Percentiles rank a stretch among this genome's conserved stretches.
Conservation (phyloP, 352 stramenopile genomes). For the Chrysophaeum taylorii region DNA sequence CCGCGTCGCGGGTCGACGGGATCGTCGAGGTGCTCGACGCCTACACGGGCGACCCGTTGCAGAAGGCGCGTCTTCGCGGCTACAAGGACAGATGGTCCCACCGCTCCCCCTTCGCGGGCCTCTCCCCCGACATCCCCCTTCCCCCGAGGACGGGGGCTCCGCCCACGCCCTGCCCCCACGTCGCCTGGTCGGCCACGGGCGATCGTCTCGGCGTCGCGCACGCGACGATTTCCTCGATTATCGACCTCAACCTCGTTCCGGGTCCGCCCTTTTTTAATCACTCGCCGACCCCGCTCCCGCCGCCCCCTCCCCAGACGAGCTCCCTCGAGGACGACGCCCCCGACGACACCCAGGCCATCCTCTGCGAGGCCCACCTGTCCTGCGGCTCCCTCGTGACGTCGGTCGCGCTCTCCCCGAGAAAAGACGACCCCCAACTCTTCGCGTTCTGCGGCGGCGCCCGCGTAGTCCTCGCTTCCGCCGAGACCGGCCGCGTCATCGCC, state of each 20-base stretch:
- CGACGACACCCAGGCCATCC: not conserved
- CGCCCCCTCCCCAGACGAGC: not conserved
- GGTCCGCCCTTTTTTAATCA: not conserved
- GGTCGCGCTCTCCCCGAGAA: not conserved
- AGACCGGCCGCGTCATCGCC: not conserved
- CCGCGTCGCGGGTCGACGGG: not conserved
- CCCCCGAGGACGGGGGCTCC: not conserved
- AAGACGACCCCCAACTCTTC: not conserved
- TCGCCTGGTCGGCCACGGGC: not conserved
- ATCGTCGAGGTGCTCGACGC: conserved; percentile 4
- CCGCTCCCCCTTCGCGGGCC: not conserved
- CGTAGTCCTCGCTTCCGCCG: not conserved
- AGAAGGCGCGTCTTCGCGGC: not conserved
- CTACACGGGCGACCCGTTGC: not conserved
- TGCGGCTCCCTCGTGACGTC: not conserved
- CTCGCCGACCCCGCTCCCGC: not conserved
- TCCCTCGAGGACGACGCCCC: not conserved
- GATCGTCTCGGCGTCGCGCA: not conserved
- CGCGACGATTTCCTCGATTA: not conserved
- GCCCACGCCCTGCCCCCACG: not conserved
- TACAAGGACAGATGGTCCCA: not conserved
- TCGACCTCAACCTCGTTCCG: not conserved
- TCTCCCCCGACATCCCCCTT: not conserved
- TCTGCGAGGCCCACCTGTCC: not conserved
- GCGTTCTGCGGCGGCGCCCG: conserved; percentile 1